A percentile compares a stretch with the other conserved stretches of the same genome.
phyloP scores from a whole-genome alignment of 1,284 basidiomycete genomes.

The Puccinia triticina region DNA sequence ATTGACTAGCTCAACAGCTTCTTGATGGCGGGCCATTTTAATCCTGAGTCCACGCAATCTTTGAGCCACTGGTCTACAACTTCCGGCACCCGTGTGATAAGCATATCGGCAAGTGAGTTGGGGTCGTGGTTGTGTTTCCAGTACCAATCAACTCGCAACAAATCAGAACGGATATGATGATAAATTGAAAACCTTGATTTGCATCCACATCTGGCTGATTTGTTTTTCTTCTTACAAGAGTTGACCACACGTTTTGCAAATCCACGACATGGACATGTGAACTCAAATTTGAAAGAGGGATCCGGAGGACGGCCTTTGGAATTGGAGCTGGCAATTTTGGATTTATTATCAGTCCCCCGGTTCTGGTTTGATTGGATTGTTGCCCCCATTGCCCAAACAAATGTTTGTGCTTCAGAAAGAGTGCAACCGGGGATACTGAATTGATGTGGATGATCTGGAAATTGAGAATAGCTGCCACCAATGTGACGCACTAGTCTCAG shows the following conservation, averaged over 20 bases:
- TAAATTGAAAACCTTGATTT: neutral
- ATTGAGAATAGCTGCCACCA: neutral
- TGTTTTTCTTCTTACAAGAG: neutral
- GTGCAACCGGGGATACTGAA: neutral
- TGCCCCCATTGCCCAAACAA: neutral
- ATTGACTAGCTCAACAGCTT: no score
- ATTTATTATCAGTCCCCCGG: neutral
- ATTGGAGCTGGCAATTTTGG: neutral
- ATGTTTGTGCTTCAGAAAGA: neutral
- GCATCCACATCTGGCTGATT: neutral
- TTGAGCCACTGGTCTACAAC: neutral
- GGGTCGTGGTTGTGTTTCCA: conserved; percentile 9
- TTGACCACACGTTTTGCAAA: neutral
- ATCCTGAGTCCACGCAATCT: neutral
- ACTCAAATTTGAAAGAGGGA: conserved; percentile 13
- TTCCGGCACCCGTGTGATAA: neutral
- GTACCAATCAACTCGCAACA: neutral
- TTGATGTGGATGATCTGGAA: neutral
- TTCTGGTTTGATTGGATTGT: neutral
- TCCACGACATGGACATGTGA: neutral
- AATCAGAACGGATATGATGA: neutral
- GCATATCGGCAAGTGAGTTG: neutral
- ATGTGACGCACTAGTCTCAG: neutral
- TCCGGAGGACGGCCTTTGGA: neutral
- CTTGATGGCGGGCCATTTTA: neutral